These are phyloP conservation scores for Lentinula boryana DNA, from an alignment of 768 basidiomycete species.

Conservation along the genomic window DNA sequence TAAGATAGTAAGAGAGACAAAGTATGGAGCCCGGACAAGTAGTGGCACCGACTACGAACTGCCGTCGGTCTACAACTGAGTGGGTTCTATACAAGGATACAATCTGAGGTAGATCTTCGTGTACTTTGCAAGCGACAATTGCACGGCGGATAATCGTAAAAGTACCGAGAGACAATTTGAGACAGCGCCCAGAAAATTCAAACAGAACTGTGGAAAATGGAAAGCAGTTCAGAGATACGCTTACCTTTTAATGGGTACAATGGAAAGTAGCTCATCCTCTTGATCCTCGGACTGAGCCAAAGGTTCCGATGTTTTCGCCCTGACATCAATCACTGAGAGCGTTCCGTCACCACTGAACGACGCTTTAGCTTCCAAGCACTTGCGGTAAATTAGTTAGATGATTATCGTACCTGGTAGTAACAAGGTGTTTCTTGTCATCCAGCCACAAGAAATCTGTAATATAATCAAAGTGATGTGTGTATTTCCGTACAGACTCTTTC, in stretches of 20 bases:
- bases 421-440: slow-evolving; percentile 75
- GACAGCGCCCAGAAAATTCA: slow-evolving; percentile 6
- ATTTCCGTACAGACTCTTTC: slow-evolving; percentile 54
- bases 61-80: no score
- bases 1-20: not conserved
- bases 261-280: slow-evolving; percentile 88
- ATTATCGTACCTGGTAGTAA: slow-evolving; percentile 72
- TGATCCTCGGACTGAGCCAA: slow-evolving; percentile 90
- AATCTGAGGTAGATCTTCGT: no score
- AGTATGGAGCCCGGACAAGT: not conserved
- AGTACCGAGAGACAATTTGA: not conserved
- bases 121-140: not conserved
- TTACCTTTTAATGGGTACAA: slow-evolving; percentile 79
- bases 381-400: not conserved
- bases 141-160: not conserved
- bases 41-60: not conserved
- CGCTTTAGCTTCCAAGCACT: not conserved
- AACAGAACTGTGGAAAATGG: slow-evolving; percentile 6
- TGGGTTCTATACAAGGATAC: no score
- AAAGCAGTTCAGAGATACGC: slow-evolving; percentile 15
- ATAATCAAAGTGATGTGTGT: slow-evolving; percentile 90
- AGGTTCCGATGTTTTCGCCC: slow-evolving; percentile 73
- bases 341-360: slow-evolving; percentile 81
- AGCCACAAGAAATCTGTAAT: slow-evolving; percentile 90
- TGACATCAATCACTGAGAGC: slow-evolving; percentile 86